Evolutionary conservation across 768 basidiomycete genomes (phyloP), one percentile per base, ranked within the genome.

Genomic region (Agrocybe praecox): DNA sequence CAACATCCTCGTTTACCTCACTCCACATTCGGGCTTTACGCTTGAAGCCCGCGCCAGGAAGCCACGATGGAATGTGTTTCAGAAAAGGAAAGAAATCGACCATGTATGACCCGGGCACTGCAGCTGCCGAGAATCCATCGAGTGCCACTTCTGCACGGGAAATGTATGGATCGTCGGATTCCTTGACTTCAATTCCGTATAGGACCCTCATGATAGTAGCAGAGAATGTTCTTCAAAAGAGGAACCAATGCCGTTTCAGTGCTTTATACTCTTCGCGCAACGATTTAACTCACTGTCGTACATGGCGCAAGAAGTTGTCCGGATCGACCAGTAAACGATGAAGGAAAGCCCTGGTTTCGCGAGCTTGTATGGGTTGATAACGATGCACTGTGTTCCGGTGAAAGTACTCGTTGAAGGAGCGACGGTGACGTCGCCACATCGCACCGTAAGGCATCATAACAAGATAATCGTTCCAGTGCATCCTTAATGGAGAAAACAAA

Each of bases 381-480:
- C 68, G 70, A 1, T 70, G 67, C 2, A 75, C 71, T 5, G 67
- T 68, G 2, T 74, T 72, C 0, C 76, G 73, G 24, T 76, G 75
- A 56, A 84, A 83, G 52, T 80, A 76, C n/a, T 78, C 72, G 53
- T 83, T 77, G 58, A 85, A 81, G 68, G 76, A 70, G 46, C 74
- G 74, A 32, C 83, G 76, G 59, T 82, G 83, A 24, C 71, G 72
- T 48, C 74, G 75, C 78, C 81, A 84, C 53, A 72, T 55, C 8
- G 56, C 29, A 43, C 61, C 60, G 46, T 67, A 83, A 1, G 75
- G 76, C 70, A 80, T 76, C 52, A 83, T 74, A 0, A 76, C 79
- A 32, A 83, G 76, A 46, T 74, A 75, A 71, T 74, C 82, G 26
- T 76, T 69, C 59, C 55, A 60, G 14, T 56, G 50, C 61, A 66